Conservation (phyloP, 2,329 filamentous ascomycete species). For the Capronia epimyces region DNA sequence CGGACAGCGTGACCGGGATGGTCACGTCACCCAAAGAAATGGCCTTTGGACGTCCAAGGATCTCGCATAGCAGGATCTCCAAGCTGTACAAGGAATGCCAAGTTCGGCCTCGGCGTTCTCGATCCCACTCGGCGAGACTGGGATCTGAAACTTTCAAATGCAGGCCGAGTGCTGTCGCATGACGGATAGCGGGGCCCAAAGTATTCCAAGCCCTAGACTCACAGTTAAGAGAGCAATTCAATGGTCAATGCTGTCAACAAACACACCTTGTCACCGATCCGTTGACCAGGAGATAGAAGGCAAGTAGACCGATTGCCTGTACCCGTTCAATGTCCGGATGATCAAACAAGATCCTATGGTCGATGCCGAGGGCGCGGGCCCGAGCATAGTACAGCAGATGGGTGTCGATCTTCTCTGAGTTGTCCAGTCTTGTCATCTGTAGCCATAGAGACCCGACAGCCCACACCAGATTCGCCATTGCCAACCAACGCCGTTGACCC, state of each 20-base stretch:
- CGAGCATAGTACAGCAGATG: slow-evolving; percentile 30
- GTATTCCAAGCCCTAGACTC: slow-evolving; percentile 30
- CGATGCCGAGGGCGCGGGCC: slow-evolving; percentile 28
- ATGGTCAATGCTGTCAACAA: not conserved
- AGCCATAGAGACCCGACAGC: slow-evolving; percentile 21
- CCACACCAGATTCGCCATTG: slow-evolving; percentile 22
- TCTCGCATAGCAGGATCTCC: slow-evolving; percentile 28
- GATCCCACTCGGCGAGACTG: slow-evolving; percentile 13
- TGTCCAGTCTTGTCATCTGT: slow-evolving; percentile 12
- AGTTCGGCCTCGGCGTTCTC: slow-evolving; percentile 20
- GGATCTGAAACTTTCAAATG: slow-evolving; percentile 26
- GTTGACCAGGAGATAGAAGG: slow-evolving; percentile 25
- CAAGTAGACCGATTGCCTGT: slow-evolving; percentile 25
- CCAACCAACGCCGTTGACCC: slow-evolving; percentile 19
- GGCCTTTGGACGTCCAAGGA: slow-evolving; percentile 29
- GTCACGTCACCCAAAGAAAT: slow-evolving; percentile 25
- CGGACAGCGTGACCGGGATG: slow-evolving; percentile 13
- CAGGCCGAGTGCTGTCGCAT: slow-evolving; percentile 30
- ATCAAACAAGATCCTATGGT: slow-evolving; percentile 28
- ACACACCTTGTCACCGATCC: slow-evolving; percentile 30
- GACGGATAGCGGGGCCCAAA: slow-evolving; percentile 28
- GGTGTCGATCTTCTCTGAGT: slow-evolving; percentile 1
- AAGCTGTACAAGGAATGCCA: slow-evolving; percentile 30
- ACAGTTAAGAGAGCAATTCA: too few relatives aligned
- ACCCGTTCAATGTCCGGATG: slow-evolving; percentile 28